phyloP scores from a whole-genome alignment of 73 alveolate species.

The Symbiodinium pilosum region DNA sequence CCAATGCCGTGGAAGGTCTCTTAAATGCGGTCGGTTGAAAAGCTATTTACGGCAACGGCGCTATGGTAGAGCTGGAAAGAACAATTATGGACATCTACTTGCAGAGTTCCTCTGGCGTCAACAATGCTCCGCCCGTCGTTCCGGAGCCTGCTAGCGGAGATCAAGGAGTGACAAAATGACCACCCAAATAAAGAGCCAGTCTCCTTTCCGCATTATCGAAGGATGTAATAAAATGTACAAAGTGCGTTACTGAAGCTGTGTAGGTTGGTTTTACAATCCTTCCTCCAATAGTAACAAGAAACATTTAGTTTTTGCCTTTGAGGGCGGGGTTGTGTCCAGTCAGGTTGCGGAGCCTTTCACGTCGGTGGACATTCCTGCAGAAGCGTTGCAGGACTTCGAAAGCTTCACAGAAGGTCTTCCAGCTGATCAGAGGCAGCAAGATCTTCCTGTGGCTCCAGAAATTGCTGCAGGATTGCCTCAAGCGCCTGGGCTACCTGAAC shows the following conservation, averaged over 20 bases:
- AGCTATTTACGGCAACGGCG: not conserved
- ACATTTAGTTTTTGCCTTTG: not conserved
- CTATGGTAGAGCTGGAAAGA: not conserved
- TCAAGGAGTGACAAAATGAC: not conserved
- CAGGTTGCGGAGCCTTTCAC: not conserved
- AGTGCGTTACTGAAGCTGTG: too few species aligned
- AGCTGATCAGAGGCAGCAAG: not conserved
- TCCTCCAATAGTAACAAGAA: not conserved
- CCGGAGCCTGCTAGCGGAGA: not conserved
- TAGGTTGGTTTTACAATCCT: too few species aligned
- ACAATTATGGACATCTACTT: not conserved
- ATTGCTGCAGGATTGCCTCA: not conserved
- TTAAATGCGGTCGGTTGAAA: not conserved
- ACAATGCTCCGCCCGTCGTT: not conserved
- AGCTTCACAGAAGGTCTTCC: not conserved
- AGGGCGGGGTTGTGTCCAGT: too few species aligned
- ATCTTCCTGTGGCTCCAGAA: not conserved
- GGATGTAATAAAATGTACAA: too few species aligned
- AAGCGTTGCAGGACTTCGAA: not conserved
- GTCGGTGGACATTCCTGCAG: not conserved
- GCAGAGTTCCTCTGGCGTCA: not conserved
- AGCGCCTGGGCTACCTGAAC: not conserved
- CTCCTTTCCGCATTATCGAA: too few species aligned
- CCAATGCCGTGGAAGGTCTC: not conserved
- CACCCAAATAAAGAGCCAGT: not conserved